Percentiles rank a stretch among this genome's conserved stretches.
Evolutionary conservation across 768 basidiomycete genomes (phyloP).

Genomic region (Macrolepiota fuliginosa): DNA sequence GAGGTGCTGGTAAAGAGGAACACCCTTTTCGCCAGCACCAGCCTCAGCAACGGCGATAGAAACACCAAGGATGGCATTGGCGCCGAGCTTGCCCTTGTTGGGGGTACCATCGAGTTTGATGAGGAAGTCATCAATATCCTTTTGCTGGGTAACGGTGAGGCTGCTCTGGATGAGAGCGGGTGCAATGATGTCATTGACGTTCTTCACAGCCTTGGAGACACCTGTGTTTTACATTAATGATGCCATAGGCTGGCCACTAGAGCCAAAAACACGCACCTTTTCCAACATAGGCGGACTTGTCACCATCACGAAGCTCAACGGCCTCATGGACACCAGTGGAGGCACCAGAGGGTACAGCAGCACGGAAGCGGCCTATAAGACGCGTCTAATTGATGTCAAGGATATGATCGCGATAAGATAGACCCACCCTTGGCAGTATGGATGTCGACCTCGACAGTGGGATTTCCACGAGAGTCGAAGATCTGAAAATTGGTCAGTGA

Average conservation of each 20-base stretch:
- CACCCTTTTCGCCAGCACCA: slow-evolving; percentile 90
- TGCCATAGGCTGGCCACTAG: background rate
- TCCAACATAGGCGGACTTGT: slow-evolving; percentile 90
- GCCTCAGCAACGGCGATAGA: slow-evolving; percentile 95
- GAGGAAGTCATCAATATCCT: slow-evolving; percentile 95
- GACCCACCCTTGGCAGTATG: slow-evolving; percentile 77
- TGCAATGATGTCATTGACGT: slow-evolving; percentile 91
- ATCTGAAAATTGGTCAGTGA: slow-evolving; percentile 52
- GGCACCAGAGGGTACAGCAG: slow-evolving; percentile 96
- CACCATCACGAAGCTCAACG: slow-evolving; percentile 96
- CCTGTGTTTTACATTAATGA: slow-evolving; percentile 44
- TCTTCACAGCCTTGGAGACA: slow-evolving; percentile 89
- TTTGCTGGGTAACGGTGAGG: slow-evolving; percentile 85
- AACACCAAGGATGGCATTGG: slow-evolving; percentile 98
- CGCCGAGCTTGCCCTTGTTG: slow-evolving; percentile 99
- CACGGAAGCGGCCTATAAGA: slow-evolving; percentile 82
- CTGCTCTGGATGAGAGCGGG: slow-evolving; percentile 84
- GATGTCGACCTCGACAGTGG: slow-evolving; percentile 93
- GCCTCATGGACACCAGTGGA: slow-evolving; percentile 99
- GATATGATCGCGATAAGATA: background rate
- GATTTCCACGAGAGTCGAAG: slow-evolving; percentile 99
- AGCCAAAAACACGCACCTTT: slow-evolving; percentile 63
- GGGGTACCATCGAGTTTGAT: slow-evolving; percentile 97
- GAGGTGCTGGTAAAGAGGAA: slow-evolving; percentile 95
- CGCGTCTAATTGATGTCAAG: background rate